These are phyloP conservation scores for Phytopythium cucurbitacearum DNA, from an alignment of 352 stramenopile genomes.

Conservation along the genomic window DNA sequence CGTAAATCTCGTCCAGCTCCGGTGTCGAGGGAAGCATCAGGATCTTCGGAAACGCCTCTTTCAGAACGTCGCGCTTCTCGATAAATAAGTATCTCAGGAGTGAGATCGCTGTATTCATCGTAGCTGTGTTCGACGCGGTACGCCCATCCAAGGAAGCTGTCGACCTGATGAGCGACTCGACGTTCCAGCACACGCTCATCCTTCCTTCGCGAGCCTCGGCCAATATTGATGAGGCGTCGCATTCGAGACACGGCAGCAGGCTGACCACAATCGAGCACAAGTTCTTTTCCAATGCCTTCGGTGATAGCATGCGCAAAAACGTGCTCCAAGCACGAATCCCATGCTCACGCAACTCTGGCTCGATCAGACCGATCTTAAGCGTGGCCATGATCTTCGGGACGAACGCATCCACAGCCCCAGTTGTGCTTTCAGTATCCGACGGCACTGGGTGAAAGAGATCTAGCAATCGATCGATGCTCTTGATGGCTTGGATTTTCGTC, in stretches of 20 bases:
- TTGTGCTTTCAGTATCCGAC: constrained; percentile 20
- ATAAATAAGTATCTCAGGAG: constrained; percentile 76
- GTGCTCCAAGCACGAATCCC: constrained; percentile 70
- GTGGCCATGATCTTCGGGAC: constrained; percentile 89
- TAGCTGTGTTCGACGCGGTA: background rate
- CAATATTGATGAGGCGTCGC: constrained; percentile 37
- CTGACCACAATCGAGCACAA: constrained; percentile 87
- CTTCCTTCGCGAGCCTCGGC: constrained; percentile 15
- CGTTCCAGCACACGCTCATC: constrained; percentile 30
- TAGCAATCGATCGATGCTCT: constrained; percentile 71
- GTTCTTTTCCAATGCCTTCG: constrained; percentile 78
- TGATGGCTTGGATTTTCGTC: constrained; percentile 59
- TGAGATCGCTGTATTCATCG: constrained; percentile 21
- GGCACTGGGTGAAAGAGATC: constrained; percentile 40
- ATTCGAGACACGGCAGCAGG: constrained; percentile 65
- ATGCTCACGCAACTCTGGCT: constrained; percentile 49
- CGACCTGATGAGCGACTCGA: constrained; percentile 24
- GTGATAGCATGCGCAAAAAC: constrained; percentile 77
- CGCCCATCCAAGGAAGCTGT: too few relatives aligned
- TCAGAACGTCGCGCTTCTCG: constrained; percentile 55
- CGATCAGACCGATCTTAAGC: constrained; percentile 69
- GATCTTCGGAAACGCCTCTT: constrained; percentile 58
- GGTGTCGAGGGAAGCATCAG: constrained; percentile 60
- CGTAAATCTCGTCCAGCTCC: constrained; percentile 65
- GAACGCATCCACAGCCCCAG: constrained; percentile 71